These are phyloP conservation scores for Fusarium caatingaense DNA, from an alignment of 2,329 filamentous ascomycete genomes.

Conservation along the genomic window DNA sequence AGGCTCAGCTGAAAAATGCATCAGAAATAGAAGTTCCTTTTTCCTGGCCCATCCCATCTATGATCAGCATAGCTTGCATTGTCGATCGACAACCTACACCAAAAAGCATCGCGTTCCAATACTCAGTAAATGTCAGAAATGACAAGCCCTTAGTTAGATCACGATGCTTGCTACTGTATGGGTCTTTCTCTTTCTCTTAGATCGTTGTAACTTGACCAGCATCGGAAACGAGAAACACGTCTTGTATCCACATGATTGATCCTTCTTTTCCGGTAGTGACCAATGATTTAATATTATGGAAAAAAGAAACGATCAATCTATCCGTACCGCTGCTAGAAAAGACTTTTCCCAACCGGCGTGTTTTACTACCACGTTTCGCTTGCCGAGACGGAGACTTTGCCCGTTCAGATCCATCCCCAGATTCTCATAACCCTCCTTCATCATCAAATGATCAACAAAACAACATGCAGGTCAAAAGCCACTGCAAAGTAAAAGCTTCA, in stretches of 20 bases:
- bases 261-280: constrained; percentile 22
- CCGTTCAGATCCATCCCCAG: constrained; percentile 13
- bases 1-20: constrained; percentile 19
- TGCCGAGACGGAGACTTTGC: neutral
- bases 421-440: constrained; percentile 29
- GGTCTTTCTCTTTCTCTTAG: neutral
- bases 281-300: constrained; percentile 26
- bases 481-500: constrained; percentile 16
- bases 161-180: constrained; percentile 9
- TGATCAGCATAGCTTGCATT: constrained; percentile 2
- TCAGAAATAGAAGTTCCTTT: neutral
- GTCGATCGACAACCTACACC: neutral
- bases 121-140: constrained; percentile 11
- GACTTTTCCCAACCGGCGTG: constrained; percentile 21
- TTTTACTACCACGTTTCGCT: constrained; percentile 23
- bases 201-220: constrained; percentile 19
- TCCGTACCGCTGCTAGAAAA: neutral
- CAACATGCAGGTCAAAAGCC: neutral
- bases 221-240: constrained; percentile 25
- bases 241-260: constrained; percentile 29
- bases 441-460: constrained; percentile 13
- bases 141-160: constrained; percentile 8
- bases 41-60: neutral
- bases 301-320: constrained; percentile 20
- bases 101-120: neutral